Evolutionary conservation across 179 eudicot species (phyloP).

Genomic region (Carnegiea gigantea): DNA sequence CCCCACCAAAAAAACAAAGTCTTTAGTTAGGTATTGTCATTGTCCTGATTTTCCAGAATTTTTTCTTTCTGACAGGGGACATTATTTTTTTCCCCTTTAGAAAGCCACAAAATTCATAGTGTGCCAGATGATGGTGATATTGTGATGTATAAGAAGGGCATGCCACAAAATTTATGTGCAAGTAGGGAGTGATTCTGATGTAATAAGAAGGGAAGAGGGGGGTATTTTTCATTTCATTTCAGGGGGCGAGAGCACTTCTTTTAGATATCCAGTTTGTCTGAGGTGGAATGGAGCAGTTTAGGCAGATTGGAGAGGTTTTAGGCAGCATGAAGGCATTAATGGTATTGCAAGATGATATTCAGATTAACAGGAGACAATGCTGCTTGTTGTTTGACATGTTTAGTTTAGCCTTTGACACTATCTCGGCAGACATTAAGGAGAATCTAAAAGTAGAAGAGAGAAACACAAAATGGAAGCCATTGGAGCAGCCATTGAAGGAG

Average conservation of each 20-base stretch:
- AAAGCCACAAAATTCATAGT: background rate
- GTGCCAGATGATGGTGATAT: background rate
- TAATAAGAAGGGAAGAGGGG: background rate
- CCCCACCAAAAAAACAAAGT: background rate
- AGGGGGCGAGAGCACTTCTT: background rate
- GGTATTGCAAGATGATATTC: slow-evolving; percentile 54
- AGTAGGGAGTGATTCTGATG: too few relatives aligned
- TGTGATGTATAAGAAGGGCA: slow-evolving; percentile 2
- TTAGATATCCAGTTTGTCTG: background rate
- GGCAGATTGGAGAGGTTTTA: slow-evolving; percentile 75
- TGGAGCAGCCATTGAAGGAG: slow-evolving; percentile 73
- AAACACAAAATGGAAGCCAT: slow-evolving; percentile 72
- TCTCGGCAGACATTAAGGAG: slow-evolving; percentile 68
- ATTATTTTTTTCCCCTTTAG: background rate
- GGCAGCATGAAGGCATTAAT: slow-evolving; percentile 77
- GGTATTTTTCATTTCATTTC: background rate
- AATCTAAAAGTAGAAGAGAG: slow-evolving; percentile 65
- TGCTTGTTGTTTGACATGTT: slow-evolving; percentile 61
- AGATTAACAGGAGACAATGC: slow-evolving; percentile 71
- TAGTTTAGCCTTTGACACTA: slow-evolving; percentile 49
- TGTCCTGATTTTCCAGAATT: slow-evolving; percentile 6
- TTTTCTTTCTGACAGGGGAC: slow-evolving; percentile 13
- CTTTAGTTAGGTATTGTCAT: too few relatives aligned
- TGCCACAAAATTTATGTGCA: too few relatives aligned
- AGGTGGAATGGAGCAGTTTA: slow-evolving; percentile 70